Percentiles rank a stretch among this genome's conserved stretches.
Conservation (phyloP, 1,139 yeast genomes). For the Suhomyces chickasaworum region DNA sequence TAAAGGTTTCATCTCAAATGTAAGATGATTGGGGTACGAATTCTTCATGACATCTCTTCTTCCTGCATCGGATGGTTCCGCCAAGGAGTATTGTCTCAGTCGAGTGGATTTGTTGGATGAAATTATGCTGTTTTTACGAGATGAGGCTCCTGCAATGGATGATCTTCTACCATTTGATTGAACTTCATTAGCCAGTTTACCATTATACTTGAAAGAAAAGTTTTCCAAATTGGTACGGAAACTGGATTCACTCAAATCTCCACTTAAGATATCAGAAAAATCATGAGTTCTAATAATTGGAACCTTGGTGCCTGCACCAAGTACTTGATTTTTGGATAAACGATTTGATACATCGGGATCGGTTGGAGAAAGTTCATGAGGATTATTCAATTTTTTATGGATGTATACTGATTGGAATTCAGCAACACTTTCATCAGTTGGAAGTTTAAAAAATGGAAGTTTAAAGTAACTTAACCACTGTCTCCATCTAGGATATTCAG, state of each 20-base stretch:
- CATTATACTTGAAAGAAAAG: slow-evolving; percentile 30
- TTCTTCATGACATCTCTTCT: slow-evolving; percentile 16
- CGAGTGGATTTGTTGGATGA: slow-evolving; percentile 19
- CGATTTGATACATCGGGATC: background rate
- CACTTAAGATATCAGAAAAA: slow-evolving; percentile 39
- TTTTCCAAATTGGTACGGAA: slow-evolving; percentile 36
- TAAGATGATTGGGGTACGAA: slow-evolving; percentile 7
- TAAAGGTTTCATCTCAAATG: slow-evolving; percentile 10
- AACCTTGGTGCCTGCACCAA: slow-evolving; percentile 18
- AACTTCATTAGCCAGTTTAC: background rate
- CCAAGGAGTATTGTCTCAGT: slow-evolving; percentile 19
- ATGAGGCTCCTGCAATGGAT: slow-evolving; percentile 10
- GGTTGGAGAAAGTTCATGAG: background rate
- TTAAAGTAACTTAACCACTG: slow-evolving; percentile 32
- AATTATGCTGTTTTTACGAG: slow-evolving; percentile 16
- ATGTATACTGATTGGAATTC: slow-evolving; percentile 31
- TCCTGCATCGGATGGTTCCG: slow-evolving; percentile 17
- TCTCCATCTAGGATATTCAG: slow-evolving; percentile 39
- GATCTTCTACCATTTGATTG: slow-evolving; percentile 6
- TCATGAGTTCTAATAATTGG: slow-evolving; percentile 29
- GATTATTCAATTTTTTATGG: slow-evolving; percentile 17
- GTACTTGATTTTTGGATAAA: background rate
- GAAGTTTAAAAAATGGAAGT: slow-evolving; percentile 49
- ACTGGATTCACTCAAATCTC: slow-evolving; percentile 32
- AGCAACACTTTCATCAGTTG: slow-evolving; percentile 37